Base-by-base conservation (phyloP, 805 yeast genomes). In the Schizosaccharomyces octosporus region DNA sequence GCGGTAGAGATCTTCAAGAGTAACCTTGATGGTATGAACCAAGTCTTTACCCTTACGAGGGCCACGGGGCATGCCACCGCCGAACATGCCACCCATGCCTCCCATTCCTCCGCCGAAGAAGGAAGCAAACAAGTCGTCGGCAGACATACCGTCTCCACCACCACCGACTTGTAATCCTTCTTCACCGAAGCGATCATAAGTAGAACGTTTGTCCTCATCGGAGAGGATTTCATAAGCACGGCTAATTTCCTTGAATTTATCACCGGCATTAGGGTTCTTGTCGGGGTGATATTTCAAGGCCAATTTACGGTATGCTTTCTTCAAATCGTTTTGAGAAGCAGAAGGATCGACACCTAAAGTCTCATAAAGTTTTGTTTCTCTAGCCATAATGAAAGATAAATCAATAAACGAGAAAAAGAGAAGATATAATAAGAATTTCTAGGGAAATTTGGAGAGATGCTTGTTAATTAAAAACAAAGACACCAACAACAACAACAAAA, bases 181-280 rank as follows among this genome's bases (percentile, higher is more conserved):
- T 71, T 83, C 84, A 13, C 99, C 99, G 70, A 80, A 87, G 65
- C 80, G 81, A 74, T 93, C 97, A 71, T 90, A 90, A 3, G 84
- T 67, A 45, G 83, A 86, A 76, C 97, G 85, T 77, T 89, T 93
- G 70, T 89, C 85, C 19, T 83, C 76, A 70, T 89, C 97, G 13
- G 87, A 79, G 65, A 90, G 77, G n/a, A 87, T 76, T 73, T 90
- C 97, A 71, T 90, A 81, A 19, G 97, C 97, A 63, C 80, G 79
- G 21, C 94, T 81, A 67, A 87, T 79, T 72, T 88, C 97, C 74
- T 90, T 93, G 74, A 90, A 90, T 75, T 87, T 90, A 70, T 90
- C 97, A 61, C 95, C 93, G 39, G 95, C 97, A 72, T 89, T 97
- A 21, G 68, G 72, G 69, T 85, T 84, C 74, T 87, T 87, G 68